Evolutionary conservation across 805 yeast species (phyloP), one percentile per base, ranked within the genome.

Genomic region (Zygotorulaspora sp.): DNA sequence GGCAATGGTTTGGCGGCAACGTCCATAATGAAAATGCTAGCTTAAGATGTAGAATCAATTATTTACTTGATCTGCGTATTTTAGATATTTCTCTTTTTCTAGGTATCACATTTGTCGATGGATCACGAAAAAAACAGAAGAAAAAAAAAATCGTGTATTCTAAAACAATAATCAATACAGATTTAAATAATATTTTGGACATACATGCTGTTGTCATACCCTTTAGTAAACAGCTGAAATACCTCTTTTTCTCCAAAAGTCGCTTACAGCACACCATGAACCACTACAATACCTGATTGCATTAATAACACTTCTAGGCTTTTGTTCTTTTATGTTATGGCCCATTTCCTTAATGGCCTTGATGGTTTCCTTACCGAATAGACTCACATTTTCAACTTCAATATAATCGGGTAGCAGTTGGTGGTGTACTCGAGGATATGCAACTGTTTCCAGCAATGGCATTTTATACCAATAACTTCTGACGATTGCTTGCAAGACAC

Each of bases 191-290:
- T n/a, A n/a, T n/a, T n/a, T n/a, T n/a, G n/a, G n/a, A n/a, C n/a
- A n/a, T n/a, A n/a, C n/a, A n/a, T n/a, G n/a, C n/a, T n/a, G n/a
- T n/a, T n/a, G n/a, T n/a, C n/a, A n/a, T n/a, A n/a, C n/a, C n/a
- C n/a, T n/a, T n/a, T n/a, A n/a, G n/a, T 47, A 51, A 10, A 48
- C 53, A 6, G 48, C 48, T 2, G 63, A 52, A 2, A 58, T 36
- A 6, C 94, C 96, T 32, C 81, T 64, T 57, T 89, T 89, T 40
- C 97, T 68, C 96, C 97, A 90, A 58, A 63, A 85, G 58, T 90
- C 97, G 49, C 87, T 71, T 8, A 88, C 96, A 1, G 95, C 96
- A 36, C 77, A 75, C 65, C 82, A 61, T 33, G 36, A 72, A 59
- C 42, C 66, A 49, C 32, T 55, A 55, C 27, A 60, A 42, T 67